Percentiles rank a stretch among this genome's conserved stretches.
Conservation (phyloP, 2,329 filamentous ascomycete genomes). For the Paecilomyces formosus region DNA sequence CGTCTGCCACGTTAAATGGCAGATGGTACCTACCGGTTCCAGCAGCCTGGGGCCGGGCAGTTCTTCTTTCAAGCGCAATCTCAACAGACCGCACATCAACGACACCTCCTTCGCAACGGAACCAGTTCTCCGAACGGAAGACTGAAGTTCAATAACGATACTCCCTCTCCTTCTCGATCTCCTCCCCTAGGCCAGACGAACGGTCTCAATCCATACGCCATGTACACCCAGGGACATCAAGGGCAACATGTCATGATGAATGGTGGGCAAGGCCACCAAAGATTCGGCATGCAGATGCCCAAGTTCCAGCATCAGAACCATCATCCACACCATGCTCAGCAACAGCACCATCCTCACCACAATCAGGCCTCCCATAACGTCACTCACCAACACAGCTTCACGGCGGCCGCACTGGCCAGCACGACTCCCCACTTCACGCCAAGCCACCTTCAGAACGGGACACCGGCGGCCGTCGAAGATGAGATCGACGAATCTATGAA, state of each 20-base stretch:
- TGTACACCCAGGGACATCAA: conserved; percentile 43
- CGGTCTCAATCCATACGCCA: conserved; percentile 36
- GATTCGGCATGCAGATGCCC: conserved; percentile 43
- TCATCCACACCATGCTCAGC: conserved; percentile 36
- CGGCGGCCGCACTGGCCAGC: conserved; percentile 37
- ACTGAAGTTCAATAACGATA: conserved; percentile 39
- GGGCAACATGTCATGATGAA: conserved; percentile 45
- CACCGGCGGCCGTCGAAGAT: conserved; percentile 48
- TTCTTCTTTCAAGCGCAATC: conserved; percentile 39
- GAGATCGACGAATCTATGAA: conserved; percentile 52
- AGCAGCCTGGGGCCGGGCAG: conserved; percentile 46
- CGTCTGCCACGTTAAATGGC: conserved; percentile 46
- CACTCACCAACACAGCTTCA: conserved; percentile 45
- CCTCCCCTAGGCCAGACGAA: conserved; percentile 36
- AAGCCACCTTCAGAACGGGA: conserved; percentile 54
- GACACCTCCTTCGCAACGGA: conserved; percentile 38
- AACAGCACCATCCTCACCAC: conserved; percentile 38
- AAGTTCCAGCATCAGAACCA: conserved; percentile 42
- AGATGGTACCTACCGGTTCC: conserved; percentile 49
- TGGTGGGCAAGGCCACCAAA: conserved; percentile 40
- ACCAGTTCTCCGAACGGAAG: conserved; percentile 39
- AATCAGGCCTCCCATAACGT: conserved; percentile 36
- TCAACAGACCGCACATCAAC: conserved; percentile 36
- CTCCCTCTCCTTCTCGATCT: conserved; percentile 42
- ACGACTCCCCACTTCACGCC: conserved; percentile 52